phyloP scores from a whole-genome alignment of 495 filamentous ascomycete species.

The Talaromyces trachyspermus region DNA sequence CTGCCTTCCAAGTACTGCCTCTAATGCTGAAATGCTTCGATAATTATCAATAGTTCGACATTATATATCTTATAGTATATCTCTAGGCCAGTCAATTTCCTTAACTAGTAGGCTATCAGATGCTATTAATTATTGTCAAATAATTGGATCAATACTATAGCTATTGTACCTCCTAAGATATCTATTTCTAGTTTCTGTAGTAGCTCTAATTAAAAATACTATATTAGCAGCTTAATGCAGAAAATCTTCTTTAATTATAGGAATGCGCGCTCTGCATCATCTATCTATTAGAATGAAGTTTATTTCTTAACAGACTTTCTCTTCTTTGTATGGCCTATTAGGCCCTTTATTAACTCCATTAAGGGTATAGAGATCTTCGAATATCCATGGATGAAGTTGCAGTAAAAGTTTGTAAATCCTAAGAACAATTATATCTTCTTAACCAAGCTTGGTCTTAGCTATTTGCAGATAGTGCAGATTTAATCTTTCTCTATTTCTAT shows the following conservation, averaged over 20 bases:
- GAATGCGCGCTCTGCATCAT: no score
- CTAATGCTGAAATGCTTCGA: background rate
- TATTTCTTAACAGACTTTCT: background rate
- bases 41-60: background rate
- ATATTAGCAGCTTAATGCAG: no score
- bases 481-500: constrained; percentile 16
- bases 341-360: background rate
- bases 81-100: background rate
- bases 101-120: constrained; percentile 11
- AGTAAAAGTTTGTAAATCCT: constrained; percentile 25
- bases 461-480: constrained; percentile 15
- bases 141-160: constrained; percentile 10
- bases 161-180: constrained; percentile 8
- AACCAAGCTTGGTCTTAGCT: constrained; percentile 9
- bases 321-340: constrained; percentile 12
- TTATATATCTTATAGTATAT: background rate
- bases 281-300: no score
- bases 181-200: constrained; percentile 15
- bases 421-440: constrained; percentile 20
- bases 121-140: constrained; percentile 1
- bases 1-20: background rate
- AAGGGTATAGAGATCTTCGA: constrained; percentile 11
- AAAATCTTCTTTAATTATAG: no score
- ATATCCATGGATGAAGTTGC: constrained; percentile 21
- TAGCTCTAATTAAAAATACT: no score